phyloP scores from a whole-genome alignment of 2,329 filamentous ascomycete genomes.

The Aureobasidium sp. region DNA sequence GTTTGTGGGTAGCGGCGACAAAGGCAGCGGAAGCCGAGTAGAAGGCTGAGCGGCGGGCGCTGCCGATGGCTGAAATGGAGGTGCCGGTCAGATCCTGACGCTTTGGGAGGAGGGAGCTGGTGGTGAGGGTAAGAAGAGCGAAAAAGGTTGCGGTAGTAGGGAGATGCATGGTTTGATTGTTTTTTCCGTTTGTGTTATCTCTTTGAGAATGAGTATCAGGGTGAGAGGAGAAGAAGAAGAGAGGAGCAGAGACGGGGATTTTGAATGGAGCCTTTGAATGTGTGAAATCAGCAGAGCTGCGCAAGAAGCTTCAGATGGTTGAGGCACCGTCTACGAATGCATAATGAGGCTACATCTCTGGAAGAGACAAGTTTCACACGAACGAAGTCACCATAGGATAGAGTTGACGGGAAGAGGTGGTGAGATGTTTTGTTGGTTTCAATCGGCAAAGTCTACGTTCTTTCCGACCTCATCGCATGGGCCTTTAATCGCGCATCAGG shows the following conservation, averaged over 20 bases:
- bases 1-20: background rate
- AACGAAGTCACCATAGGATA: background rate
- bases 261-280: background rate
- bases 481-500: no score
- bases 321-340: background rate
- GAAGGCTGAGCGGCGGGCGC: constrained; percentile 12
- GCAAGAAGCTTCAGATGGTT: background rate
- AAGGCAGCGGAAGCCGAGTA: background rate
- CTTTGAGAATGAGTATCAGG: no score
- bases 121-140: background rate
- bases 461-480: no score
- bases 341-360: background rate
- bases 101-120: background rate
- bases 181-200: background rate
- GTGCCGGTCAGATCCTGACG: constrained; percentile 10
- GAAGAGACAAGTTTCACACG: background rate
- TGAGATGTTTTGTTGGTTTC: background rate
- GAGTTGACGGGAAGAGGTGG: background rate
- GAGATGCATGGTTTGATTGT: constrained; percentile 1
- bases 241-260: background rate
- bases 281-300: background rate
- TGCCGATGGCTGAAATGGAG: constrained; percentile 10
- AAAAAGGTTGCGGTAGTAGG: background rate
- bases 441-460: no score
- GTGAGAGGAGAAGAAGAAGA: background rate